Evolutionary conservation across 805 yeast species (phyloP).

Genomic region (Candida maris): DNA sequence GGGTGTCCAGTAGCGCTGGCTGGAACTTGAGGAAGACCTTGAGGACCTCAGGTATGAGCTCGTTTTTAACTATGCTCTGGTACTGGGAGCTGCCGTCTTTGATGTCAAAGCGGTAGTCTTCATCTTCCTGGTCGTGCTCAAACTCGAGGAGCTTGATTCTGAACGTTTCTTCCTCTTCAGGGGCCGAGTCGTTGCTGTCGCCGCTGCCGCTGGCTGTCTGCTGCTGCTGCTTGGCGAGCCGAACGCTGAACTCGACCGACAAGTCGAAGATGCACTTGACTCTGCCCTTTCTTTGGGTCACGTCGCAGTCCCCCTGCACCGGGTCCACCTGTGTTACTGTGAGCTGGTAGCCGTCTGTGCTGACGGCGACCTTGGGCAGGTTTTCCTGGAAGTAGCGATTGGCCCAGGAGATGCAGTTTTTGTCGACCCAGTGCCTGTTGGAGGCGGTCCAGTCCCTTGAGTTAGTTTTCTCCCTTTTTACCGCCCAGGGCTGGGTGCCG

Average conservation of each 20-base stretch:
- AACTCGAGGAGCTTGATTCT: constrained; percentile 59
- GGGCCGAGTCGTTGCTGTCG: constrained; percentile 19
- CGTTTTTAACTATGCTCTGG: constrained; percentile 37
- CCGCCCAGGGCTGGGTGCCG: not conserved
- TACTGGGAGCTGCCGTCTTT: constrained; percentile 37
- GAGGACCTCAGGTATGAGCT: constrained; percentile 50
- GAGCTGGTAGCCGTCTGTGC: constrained; percentile 33
- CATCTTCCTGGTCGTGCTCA: constrained; percentile 72
- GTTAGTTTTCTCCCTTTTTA: too few relatives aligned
- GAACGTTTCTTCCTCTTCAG: constrained; percentile 36
- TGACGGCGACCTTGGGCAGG: constrained; percentile 45
- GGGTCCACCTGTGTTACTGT: constrained; percentile 36
- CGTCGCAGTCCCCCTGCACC: constrained; percentile 74
- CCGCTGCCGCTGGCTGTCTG: too few relatives aligned
- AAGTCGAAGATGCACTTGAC: constrained; percentile 73
- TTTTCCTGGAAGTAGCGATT: constrained; percentile 65
- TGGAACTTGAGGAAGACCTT: constrained; percentile 56
- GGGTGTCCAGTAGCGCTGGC: constrained; percentile 54
- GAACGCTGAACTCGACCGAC: constrained; percentile 46
- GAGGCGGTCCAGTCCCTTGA: not conserved
- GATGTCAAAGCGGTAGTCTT: constrained; percentile 53
- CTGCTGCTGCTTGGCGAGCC: constrained; percentile 30
- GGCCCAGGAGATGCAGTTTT: constrained; percentile 92
- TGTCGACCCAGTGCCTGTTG: constrained; percentile 94
- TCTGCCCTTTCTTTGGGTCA: constrained; percentile 79